phyloP scores from a whole-genome alignment of 2,329 filamentous ascomycete species.

The Mycocentrospora acerina region DNA sequence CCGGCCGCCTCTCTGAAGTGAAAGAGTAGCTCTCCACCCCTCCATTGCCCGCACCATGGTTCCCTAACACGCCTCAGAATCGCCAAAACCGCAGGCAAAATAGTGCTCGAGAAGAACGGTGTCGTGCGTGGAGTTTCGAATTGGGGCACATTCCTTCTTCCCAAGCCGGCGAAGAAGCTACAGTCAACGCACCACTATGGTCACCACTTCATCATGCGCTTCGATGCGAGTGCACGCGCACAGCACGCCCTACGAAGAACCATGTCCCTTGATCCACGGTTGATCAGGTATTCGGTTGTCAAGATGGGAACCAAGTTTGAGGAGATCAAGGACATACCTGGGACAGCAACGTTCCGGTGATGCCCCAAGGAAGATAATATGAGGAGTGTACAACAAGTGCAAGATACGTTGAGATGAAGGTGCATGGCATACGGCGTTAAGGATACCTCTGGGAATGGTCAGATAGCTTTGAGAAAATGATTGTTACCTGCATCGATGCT shows the following conservation, averaged over 20 bases:
- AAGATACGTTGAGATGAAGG: too few species aligned
- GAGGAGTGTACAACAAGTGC: background rate
- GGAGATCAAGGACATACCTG: constrained; percentile 60
- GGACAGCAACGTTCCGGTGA: constrained; percentile 52
- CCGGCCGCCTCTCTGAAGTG: constrained; percentile 85
- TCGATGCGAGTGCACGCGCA: constrained; percentile 73
- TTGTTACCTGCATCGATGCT: too few species aligned
- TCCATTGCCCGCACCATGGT: constrained; percentile 4
- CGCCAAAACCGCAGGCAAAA: constrained; percentile 77
- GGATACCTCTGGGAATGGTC: too few species aligned
- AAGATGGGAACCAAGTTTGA: constrained; percentile 73
- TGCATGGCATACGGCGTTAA: too few species aligned
- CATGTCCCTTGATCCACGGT: constrained; percentile 80
- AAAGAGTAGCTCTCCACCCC: constrained; percentile 69
- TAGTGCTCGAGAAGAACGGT: constrained; percentile 80
- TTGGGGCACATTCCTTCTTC: constrained; percentile 91
- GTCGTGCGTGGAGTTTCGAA: constrained; percentile 91
- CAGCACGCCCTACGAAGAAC: constrained; percentile 76
- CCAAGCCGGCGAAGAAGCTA: constrained; percentile 74
- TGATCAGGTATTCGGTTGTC: constrained; percentile 84
- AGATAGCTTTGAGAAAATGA: too few species aligned
- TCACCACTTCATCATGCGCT: constrained; percentile 98
- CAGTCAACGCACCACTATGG: constrained; percentile 81
- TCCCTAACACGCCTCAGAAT: constrained; percentile 60
- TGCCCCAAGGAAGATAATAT: too few species aligned